A percentile compares a stretch with the other conserved stretches of the same genome.
Evolutionary conservation across 164 flowering plant species (phyloP).

Genomic region (Tinospora cordifolia): DNA sequence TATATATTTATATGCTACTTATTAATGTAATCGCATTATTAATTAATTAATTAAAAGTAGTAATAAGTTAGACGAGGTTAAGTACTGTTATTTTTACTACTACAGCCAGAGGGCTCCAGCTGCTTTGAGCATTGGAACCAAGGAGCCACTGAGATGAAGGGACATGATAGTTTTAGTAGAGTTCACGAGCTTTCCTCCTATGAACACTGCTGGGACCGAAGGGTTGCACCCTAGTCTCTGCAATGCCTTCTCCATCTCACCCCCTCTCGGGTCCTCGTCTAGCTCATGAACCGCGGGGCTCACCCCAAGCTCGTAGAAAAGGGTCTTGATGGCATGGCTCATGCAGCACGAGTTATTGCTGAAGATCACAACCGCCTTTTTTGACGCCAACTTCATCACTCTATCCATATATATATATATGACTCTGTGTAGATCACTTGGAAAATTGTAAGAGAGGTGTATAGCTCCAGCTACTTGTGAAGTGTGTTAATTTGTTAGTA

Average conservation of each 20-base stretch:
- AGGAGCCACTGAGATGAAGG: slow-evolving; percentile 43
- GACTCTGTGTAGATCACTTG: too few species aligned
- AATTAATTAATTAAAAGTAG: too few species aligned
- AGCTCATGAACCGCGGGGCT: slow-evolving; percentile 40
- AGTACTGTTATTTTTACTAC: too few species aligned
- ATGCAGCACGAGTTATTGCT: slow-evolving; percentile 79
- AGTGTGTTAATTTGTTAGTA: too few species aligned
- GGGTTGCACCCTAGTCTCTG: slow-evolving; percentile 50
- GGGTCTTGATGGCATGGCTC: slow-evolving; percentile 58
- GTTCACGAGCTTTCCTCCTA: slow-evolving; percentile 47
- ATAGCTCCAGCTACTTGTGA: background rate
- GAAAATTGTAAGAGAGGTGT: background rate
- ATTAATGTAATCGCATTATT: too few species aligned
- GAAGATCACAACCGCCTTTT: slow-evolving; percentile 68
- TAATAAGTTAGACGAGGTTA: too few species aligned
- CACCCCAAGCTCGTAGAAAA: slow-evolving; percentile 58
- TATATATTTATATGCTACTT: too few species aligned
- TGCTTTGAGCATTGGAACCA: slow-evolving; percentile 40
- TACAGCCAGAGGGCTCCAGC: slow-evolving; percentile 55
- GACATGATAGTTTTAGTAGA: slow-evolving; percentile 39
- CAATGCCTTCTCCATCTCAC: slow-evolving; percentile 69
- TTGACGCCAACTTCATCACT: slow-evolving; percentile 31
- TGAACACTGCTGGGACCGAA: slow-evolving; percentile 56
- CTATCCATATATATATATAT: slow-evolving; percentile 18
- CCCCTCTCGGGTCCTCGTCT: slow-evolving; percentile 55